phyloP scores from a whole-genome alignment of 2,329 filamentous ascomycete genomes.

The Neonectria sp. region DNA sequence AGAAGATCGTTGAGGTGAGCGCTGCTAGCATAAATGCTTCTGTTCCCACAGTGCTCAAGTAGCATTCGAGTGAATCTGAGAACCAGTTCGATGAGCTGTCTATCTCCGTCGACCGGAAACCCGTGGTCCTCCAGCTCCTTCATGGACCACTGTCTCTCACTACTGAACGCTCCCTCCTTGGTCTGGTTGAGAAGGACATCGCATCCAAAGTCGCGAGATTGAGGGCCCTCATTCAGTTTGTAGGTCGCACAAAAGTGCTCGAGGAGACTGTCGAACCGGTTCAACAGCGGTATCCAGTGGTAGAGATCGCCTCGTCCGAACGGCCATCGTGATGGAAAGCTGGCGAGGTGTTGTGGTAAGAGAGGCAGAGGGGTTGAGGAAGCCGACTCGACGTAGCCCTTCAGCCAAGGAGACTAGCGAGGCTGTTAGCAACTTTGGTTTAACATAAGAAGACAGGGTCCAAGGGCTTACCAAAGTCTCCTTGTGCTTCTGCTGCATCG shows the following conservation, averaged over 20 bases:
- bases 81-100: slow-evolving; percentile 83
- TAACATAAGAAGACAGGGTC: background rate
- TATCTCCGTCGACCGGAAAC: slow-evolving; percentile 83
- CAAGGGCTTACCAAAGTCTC: slow-evolving; percentile 72
- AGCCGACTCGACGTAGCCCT: slow-evolving; percentile 82
- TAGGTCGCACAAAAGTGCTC: slow-evolving; percentile 88
- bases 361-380: slow-evolving; percentile 79
- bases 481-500: slow-evolving; percentile 76
- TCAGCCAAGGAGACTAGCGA: slow-evolving; percentile 86
- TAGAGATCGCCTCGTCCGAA: slow-evolving; percentile 97
- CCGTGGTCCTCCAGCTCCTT: slow-evolving; percentile 70
- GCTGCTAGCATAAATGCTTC: slow-evolving; percentile 96
- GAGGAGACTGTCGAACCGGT: slow-evolving; percentile 92
- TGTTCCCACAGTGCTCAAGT: slow-evolving; percentile 94
- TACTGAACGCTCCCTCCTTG: slow-evolving; percentile 65
- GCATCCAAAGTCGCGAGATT: slow-evolving; percentile 81
- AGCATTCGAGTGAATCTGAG: slow-evolving; percentile 90
- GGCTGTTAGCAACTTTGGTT: slow-evolving; percentile 45
- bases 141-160: slow-evolving; percentile 61
- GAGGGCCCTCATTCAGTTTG: slow-evolving; percentile 83
- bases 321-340: slow-evolving; percentile 92
- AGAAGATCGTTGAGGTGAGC: slow-evolving; percentile 89
- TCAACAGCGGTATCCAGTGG: slow-evolving; percentile 96
- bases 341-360: slow-evolving; percentile 81
- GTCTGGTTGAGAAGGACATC: slow-evolving; percentile 74